These are phyloP conservation scores for Chlamydomonas sp. DNA, from an alignment of 139 green algal species.

Conservation along the genomic window DNA sequence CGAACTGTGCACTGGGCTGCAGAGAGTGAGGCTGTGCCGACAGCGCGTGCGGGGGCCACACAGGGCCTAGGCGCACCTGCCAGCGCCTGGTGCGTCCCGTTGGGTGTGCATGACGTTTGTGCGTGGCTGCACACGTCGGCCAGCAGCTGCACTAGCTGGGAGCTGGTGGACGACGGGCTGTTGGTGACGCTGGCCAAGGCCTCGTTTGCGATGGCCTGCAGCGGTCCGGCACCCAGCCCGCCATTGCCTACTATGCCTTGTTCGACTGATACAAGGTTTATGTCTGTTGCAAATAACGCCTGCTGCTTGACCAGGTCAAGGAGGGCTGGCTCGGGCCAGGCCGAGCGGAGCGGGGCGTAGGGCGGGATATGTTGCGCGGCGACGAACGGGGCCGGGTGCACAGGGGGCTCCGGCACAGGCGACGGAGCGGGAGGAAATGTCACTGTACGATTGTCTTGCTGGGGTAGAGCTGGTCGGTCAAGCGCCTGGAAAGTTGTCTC, in stretches of 20 bases:
- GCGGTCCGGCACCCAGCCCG: background rate
- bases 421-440: background rate
- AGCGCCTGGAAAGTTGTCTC: no score
- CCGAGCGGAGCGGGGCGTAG: conserved; percentile 8
- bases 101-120: no score
- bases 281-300: conserved; percentile 14
- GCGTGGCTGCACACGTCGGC: conserved; percentile 1
- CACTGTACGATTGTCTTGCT: background rate
- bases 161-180: conserved; percentile 13
- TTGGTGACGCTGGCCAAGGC: background rate
- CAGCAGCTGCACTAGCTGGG: conserved; percentile 25
- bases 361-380: conserved; percentile 15
- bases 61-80: no score
- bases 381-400: background rate
- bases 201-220: conserved; percentile 21
- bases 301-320: conserved; percentile 29
- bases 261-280: conserved; percentile 1
- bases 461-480: no score
- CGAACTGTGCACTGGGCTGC: no score
- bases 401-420: conserved; percentile 6
- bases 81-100: no score
- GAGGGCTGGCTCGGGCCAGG: conserved; percentile 22
- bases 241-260: background rate
- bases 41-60: no score
- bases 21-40: no score